Base-by-base conservation (phyloP, 2,329 filamentous ascomycete genomes). In the Pseudocercospora musae region DNA sequence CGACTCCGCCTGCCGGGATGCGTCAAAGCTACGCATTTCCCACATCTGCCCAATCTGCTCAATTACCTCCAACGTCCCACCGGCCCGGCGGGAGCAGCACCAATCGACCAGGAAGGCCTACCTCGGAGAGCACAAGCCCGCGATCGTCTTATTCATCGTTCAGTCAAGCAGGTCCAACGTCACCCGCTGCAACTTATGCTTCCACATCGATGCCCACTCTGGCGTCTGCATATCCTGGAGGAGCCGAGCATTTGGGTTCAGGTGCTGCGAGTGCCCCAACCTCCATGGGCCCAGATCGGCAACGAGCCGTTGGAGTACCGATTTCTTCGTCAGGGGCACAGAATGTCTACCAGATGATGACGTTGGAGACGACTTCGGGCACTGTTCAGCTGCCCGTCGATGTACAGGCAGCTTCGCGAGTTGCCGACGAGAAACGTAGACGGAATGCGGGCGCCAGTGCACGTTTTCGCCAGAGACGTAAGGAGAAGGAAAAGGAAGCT, bases 391-490 rank as follows among this genome's bases (percentile, higher is more conserved):
- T 93, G 54, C 87, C 88, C 13, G 87, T 94, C 9, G 91, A 96
- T 73, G 87, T 90, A 48, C 89, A 91, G 68, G 89, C 91, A 70
- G 92, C 89, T 11, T 96, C 92, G 11, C 89, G 88, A 68, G 87
- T 91, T 70, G 90, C 91, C 42, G 90, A 95, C 71, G 91, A 96
- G 75, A 96, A 95, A 78, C 84, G 92, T 60, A 88, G 89, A 74
- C 85, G 91, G 57, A 96, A 96, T 72, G 92, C 92, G 44, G 90
- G 90, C 53, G 92, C 92, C 5, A 96, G 91, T 60, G 91, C 91
- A 53, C 84, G 92, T 62, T 95, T 96, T 68, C 85, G 92, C 59
- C 86, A 88, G 72, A 85, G 92, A 63, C 87, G 92, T 72, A 96
- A 96, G 78, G 90, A 92, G 71, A 88, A 89, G 74, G 90, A 94